A percentile compares a stretch with the other conserved stretches of the same genome.
Conservation (phyloP, 805 yeast genomes). For the Saccharomycopsis fodiens region DNA sequence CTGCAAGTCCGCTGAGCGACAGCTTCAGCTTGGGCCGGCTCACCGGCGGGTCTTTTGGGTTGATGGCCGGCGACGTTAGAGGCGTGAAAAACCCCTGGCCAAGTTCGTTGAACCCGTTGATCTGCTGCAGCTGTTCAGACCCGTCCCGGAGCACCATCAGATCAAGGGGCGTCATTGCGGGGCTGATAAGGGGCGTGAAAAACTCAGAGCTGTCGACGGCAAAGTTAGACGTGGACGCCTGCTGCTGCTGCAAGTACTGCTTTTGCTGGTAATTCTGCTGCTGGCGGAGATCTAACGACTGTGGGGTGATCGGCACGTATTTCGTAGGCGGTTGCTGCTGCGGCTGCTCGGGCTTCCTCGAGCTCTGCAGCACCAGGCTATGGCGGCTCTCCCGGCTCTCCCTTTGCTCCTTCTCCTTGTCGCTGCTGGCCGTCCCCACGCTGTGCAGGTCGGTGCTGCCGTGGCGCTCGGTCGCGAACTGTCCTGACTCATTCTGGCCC, state of each 20-base stretch:
- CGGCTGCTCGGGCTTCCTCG: not conserved
- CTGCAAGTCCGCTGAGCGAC: not conserved
- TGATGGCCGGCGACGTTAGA: conserved; percentile 66
- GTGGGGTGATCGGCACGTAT: not conserved
- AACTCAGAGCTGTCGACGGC: conserved; percentile 23
- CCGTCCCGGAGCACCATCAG: conserved; percentile 15
- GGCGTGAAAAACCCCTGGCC: conserved; percentile 70
- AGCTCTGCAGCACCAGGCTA: not conserved
- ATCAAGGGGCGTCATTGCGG: conserved; percentile 62
- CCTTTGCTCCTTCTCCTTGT: too few species aligned
- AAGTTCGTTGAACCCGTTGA: not conserved
- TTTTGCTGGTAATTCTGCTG: not conserved
- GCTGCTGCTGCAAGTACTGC: not conserved
- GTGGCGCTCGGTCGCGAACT: too few species aligned
- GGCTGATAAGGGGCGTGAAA: conserved; percentile 73
- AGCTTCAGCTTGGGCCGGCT: not conserved
- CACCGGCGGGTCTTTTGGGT: conserved; percentile 33
- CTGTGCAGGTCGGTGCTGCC: conserved; percentile 1
- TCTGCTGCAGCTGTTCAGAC: not conserved
- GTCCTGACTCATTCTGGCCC: not conserved
- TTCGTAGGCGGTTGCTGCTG: too few species aligned
- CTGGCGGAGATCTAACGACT: not conserved
- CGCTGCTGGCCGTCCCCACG: not conserved
- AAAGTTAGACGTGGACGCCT: not conserved
- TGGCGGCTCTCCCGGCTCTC: not conserved